Conservation (phyloP, 2,329 filamentous ascomycete genomes). For the Ceratocystis variospora region DNA sequence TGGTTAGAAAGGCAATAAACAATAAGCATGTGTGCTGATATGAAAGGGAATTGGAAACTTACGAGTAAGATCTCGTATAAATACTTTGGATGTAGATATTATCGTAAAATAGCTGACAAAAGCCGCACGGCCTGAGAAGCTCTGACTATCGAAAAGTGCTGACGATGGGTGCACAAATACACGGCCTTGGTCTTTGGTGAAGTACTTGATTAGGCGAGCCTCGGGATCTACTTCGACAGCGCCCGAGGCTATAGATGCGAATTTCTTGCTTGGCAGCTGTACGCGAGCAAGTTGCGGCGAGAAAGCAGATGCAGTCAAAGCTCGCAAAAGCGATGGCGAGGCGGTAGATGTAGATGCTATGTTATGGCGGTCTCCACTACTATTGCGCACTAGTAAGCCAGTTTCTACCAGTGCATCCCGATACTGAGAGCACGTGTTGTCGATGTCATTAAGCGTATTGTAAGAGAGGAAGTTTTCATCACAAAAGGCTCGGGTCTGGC, state of each 20-base stretch:
- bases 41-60: conserved; percentile 29
- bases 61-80: conserved; percentile 82
- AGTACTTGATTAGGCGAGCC: conserved; percentile 84
- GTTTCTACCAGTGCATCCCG: conserved; percentile 74
- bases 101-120: conserved; percentile 87
- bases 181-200: conserved; percentile 67
- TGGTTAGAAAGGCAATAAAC: background rate
- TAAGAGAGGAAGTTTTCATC: conserved; percentile 71
- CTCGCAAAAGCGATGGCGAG: conserved; percentile 43
- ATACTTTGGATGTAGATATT: conserved; percentile 84
- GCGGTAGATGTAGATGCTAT: conserved; percentile 19
- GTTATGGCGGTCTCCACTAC: conserved; percentile 25
- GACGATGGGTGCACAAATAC: conserved; percentile 90
- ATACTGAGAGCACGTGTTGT: conserved; percentile 74
- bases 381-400: conserved; percentile 49
- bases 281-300: conserved; percentile 83
- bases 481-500: conserved; percentile 63
- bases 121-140: conserved; percentile 57
- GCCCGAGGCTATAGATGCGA: conserved; percentile 70
- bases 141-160: conserved; percentile 70
- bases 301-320: conserved; percentile 59
- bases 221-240: conserved; percentile 89
- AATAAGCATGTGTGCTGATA: background rate
- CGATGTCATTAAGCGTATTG: conserved; percentile 75
- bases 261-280: conserved; percentile 91